Evolutionary conservation across 2,329 filamentous ascomycete species (phyloP).

Genomic region (Pleomassaria siparia): DNA sequence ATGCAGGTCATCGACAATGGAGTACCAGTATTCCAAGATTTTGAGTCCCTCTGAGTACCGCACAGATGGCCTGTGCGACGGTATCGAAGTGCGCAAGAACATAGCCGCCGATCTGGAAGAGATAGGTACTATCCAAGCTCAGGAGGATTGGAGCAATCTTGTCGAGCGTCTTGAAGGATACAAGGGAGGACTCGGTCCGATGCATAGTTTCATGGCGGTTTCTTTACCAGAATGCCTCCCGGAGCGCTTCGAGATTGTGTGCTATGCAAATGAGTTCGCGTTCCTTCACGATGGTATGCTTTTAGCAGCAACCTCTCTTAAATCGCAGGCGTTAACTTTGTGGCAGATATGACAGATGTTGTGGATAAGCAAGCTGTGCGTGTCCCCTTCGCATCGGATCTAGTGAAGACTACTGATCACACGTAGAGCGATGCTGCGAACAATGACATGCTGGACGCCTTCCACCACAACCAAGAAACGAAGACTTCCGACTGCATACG

Average conservation of each 20-base stretch:
- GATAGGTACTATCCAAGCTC: conserved; percentile 5
- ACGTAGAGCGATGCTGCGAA: conserved; percentile 5
- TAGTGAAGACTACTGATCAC: too few relatives aligned
- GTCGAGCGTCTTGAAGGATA: conserved; percentile 21
- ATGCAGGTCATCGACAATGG: background rate
- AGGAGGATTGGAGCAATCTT: conserved; percentile 39
- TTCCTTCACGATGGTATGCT: conserved; percentile 44
- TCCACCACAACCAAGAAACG: conserved; percentile 7
- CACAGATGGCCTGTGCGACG: background rate
- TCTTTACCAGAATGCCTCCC: conserved; percentile 44
- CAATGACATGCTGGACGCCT: conserved; percentile 21
- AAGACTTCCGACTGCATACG: background rate
- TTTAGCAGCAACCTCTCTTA: background rate
- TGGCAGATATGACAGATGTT: background rate
- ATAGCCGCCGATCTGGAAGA: background rate
- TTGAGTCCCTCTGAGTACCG: background rate
- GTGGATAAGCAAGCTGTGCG: background rate
- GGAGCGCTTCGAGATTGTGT: conserved; percentile 43
- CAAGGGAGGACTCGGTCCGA: conserved; percentile 30
- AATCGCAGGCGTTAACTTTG: background rate
- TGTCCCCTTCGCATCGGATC: background rate
- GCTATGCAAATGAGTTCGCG: conserved; percentile 46
- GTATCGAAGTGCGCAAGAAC: background rate
- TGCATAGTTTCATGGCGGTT: conserved; percentile 33
- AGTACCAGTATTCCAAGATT: background rate